These are phyloP conservation scores for Blastobotrys proliferans DNA, from an alignment of 1,139 yeast species.

Conservation along the genomic window DNA sequence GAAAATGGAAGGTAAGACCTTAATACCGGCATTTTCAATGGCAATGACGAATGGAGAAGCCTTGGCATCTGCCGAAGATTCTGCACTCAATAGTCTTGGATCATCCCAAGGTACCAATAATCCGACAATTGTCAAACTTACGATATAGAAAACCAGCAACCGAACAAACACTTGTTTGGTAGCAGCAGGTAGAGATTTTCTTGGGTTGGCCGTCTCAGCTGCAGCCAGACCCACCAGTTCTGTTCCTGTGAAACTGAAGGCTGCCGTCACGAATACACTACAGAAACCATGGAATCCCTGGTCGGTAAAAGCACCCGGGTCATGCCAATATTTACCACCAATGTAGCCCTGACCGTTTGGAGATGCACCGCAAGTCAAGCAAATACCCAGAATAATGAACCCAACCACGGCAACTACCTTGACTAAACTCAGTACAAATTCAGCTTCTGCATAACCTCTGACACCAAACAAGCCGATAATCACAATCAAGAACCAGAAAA, in stretches of 20 bases:
- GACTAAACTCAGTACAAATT: slow-evolving; percentile 52
- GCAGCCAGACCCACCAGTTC: slow-evolving; percentile 83
- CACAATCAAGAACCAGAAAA: slow-evolving; percentile 57
- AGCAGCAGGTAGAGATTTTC: slow-evolving; percentile 62
- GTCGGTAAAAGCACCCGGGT: slow-evolving; percentile 59
- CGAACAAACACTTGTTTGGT: slow-evolving; percentile 73
- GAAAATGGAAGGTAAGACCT: slow-evolving; percentile 63
- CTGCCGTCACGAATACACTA: slow-evolving; percentile 75
- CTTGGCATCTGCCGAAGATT: slow-evolving; percentile 48
- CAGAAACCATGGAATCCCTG: slow-evolving; percentile 76
- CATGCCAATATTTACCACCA: slow-evolving; percentile 58
- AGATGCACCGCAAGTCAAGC: slow-evolving; percentile 68
- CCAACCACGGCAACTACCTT: slow-evolving; percentile 59
- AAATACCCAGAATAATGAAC: slow-evolving; percentile 58
- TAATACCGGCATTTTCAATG: slow-evolving; percentile 52
- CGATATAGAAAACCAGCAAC: slow-evolving; percentile 58
- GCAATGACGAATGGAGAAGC: slow-evolving; percentile 78
- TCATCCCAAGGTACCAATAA: slow-evolving; percentile 60
- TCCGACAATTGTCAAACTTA: slow-evolving; percentile 56
- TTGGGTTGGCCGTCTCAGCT: slow-evolving; percentile 76
- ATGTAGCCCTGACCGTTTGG: slow-evolving; percentile 58
- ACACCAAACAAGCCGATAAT: slow-evolving; percentile 64
- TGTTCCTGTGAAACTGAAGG: slow-evolving; percentile 82
- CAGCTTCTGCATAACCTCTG: slow-evolving; percentile 71
- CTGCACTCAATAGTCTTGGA: slow-evolving; percentile 41